Percentiles rank a stretch among this genome's conserved stretches.
These are phyloP conservation scores for Aspergillus taichungensis DNA, from an alignment of 495 filamentous ascomycete genomes.

Conservation along the genomic window DNA sequence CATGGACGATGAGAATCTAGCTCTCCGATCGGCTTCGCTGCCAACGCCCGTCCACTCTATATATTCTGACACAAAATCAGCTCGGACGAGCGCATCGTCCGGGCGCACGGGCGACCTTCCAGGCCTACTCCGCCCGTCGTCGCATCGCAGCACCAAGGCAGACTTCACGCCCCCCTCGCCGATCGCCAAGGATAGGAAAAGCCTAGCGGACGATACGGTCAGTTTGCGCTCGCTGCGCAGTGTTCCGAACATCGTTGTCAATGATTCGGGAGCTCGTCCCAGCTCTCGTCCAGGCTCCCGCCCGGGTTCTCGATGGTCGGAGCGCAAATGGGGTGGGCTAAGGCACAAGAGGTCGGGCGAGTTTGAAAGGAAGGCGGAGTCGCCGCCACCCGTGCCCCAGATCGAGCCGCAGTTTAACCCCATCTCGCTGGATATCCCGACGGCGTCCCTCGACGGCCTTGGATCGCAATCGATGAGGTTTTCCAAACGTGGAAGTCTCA, in stretches of 20 bases:
- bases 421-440: conserved; percentile 50
- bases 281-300: conserved; percentile 27
- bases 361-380: conserved; percentile 23
- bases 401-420: conserved; percentile 40
- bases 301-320: conserved; percentile 36
- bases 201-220: conserved; percentile 7
- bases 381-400: conserved; percentile 25
- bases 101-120: conserved; percentile 12
- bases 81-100: conserved; percentile 22
- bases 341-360: conserved; percentile 28
- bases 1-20: conserved; percentile 14
- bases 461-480: conserved; percentile 46
- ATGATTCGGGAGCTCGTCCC: conserved; percentile 27
- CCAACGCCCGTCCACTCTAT: conserved; percentile 18
- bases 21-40: conserved; percentile 25
- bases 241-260: conserved; percentile 37
- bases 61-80: conserved; percentile 19
- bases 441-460: conserved; percentile 42
- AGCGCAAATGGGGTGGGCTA: conserved; percentile 34
- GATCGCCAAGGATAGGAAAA: neutral
- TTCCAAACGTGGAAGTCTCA: conserved; percentile 46
- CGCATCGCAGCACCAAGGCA: conserved; percentile 6
- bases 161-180: neutral
- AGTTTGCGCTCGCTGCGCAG: conserved; percentile 26
- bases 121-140: conserved; percentile 6